phyloP scores from a whole-genome alignment of 1,284 basidiomycete species.

The Chalciporus sp. region DNA sequence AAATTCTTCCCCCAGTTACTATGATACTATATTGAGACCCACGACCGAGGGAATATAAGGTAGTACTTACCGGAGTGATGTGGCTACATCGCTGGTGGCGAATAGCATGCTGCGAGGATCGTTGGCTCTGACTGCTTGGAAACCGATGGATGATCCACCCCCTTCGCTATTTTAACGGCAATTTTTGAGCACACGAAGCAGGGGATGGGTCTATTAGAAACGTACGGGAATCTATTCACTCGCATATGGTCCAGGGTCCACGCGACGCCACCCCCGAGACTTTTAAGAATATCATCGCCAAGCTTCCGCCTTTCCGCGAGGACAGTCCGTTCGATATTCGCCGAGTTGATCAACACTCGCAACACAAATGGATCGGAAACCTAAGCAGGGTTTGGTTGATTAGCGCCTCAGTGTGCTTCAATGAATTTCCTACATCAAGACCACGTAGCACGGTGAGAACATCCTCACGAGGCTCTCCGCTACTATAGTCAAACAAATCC shows the following conservation, averaged over 20 bases:
- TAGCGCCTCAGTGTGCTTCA: background rate
- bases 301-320: slow-evolving; percentile 64
- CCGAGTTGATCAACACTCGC: slow-evolving; percentile 80
- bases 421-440: slow-evolving; percentile 61
- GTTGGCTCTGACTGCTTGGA: slow-evolving; percentile 37
- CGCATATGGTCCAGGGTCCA: slow-evolving; percentile 63
- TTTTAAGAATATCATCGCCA: slow-evolving; percentile 56
- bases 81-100: slow-evolving; percentile 38
- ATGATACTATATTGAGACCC: background rate
- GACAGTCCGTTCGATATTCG: slow-evolving; percentile 72
- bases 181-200: slow-evolving; percentile 9
- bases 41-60: background rate
- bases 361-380: slow-evolving; percentile 75
- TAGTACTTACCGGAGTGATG: slow-evolving; percentile 36
- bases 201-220: slow-evolving; percentile 13
- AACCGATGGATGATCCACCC: slow-evolving; percentile 51
- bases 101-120: slow-evolving; percentile 56
- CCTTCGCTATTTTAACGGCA: slow-evolving; percentile 51
- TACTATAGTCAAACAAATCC: slow-evolving; percentile 78
- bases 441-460: slow-evolving; percentile 82
- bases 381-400: slow-evolving; percentile 41
- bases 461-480: slow-evolving; percentile 62
- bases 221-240: slow-evolving; percentile 65
- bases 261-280: slow-evolving; percentile 53
- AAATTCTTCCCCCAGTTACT: slow-evolving; percentile 34